A percentile compares a stretch with the other conserved stretches of the same genome.
phyloP scores from a whole-genome alignment of 1,284 basidiomycete genomes.

The Limonomyces culmigenus region DNA sequence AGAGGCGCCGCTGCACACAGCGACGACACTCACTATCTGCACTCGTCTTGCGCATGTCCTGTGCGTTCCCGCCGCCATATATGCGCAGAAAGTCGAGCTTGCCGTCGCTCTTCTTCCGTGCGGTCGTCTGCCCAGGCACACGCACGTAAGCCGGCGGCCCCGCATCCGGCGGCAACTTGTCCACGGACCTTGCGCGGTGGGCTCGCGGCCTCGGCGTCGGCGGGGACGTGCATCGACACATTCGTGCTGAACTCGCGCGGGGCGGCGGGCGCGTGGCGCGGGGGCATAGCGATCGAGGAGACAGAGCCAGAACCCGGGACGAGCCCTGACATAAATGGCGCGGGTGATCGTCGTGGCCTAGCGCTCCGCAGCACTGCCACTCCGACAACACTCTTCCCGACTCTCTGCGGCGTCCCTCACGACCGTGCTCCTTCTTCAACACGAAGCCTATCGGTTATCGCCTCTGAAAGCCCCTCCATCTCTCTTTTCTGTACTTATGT shows the following conservation, averaged over 20 bases:
- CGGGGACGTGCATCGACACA: conserved; percentile 49
- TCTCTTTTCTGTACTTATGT: too few relatives aligned
- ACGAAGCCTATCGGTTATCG: too few relatives aligned
- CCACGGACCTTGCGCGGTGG: conserved; percentile 37
- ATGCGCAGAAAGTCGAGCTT: conserved; percentile 31
- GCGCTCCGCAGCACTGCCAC: too few relatives aligned
- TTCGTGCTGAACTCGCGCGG: conserved; percentile 26
- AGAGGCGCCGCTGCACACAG: neutral
- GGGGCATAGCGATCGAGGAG: too few relatives aligned
- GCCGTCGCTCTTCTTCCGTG: conserved; percentile 31
- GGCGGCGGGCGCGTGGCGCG: neutral
- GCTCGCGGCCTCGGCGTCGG: conserved; percentile 28
- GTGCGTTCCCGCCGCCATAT: conserved; percentile 18
- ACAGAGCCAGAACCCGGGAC: too few relatives aligned
- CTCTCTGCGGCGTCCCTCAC: too few relatives aligned
- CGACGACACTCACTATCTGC: neutral
- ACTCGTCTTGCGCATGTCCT: conserved; percentile 32
- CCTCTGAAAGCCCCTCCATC: too few relatives aligned
- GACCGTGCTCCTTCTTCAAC: too few relatives aligned
- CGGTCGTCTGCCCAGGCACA: conserved; percentile 11
- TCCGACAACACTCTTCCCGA: too few relatives aligned
- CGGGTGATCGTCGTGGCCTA: too few relatives aligned
- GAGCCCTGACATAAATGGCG: too few relatives aligned
- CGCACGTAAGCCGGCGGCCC: neutral
- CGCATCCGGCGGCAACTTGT: conserved; percentile 3